phyloP scores from a whole-genome alignment of 164 flowering plant species.

The Tinospora cordifolia region DNA sequence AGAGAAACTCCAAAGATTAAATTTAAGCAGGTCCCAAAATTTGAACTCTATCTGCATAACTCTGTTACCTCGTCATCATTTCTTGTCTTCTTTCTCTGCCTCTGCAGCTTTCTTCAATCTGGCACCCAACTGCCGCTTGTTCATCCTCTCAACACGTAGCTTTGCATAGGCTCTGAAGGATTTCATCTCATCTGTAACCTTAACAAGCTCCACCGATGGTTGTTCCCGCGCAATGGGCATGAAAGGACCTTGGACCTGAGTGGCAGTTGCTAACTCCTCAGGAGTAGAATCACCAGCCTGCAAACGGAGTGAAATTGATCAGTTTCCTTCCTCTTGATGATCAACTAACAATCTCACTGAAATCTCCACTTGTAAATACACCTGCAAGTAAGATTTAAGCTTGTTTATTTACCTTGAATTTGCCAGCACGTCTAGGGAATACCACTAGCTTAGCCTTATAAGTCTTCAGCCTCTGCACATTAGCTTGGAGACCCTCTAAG shows the following conservation, averaged over 20 bases:
- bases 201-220: conserved; percentile 37
- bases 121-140: conserved; percentile 36
- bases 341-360: background rate
- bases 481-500: no score
- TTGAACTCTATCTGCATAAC: background rate
- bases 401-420: conserved; percentile 34
- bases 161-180: conserved; percentile 46
- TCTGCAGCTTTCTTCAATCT: conserved; percentile 52
- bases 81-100: conserved; percentile 62
- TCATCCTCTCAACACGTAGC: conserved; percentile 40
- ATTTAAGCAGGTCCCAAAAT: conserved; percentile 1
- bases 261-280: conserved; percentile 40
- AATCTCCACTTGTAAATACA: background rate
- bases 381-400: background rate
- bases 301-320: background rate
- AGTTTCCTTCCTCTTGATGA: background rate
- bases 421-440: conserved; percentile 70
- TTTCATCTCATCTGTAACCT: conserved; percentile 43
- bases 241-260: conserved; percentile 37
- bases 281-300: conserved; percentile 43
- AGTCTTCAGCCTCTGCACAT: conserved; percentile 73
- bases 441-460: conserved; percentile 79
- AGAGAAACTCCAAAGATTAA: background rate
- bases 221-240: conserved; percentile 38
- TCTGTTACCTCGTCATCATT: conserved; percentile 15